Base-by-base conservation (phyloP, 352 stramenopile genomes). In the Globisporangium alternatum region DNA sequence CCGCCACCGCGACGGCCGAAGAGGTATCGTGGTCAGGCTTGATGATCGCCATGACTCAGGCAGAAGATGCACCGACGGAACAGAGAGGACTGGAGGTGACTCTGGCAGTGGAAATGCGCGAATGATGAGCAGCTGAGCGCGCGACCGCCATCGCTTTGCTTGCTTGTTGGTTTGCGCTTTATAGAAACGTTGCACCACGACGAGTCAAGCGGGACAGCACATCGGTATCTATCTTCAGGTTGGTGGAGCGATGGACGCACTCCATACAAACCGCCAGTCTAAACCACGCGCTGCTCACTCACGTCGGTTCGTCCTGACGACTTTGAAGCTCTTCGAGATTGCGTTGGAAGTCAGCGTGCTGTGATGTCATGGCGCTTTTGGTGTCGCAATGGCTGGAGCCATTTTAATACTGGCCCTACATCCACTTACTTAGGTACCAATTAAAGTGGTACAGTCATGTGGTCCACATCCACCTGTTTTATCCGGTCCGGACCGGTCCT, bases 31-130 rank as follows among this genome's bases (percentile, higher is more conserved):
- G 72, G 55, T 86, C 75, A 47, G 78, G 80, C 56, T 87, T 81
- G 54, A 90, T 73, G 70, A 90, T 90, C 53, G 81, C 81, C 81
- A 90, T 90, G 56, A 31, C 35, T 31, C n/a, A 17, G 15, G 28
- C 8, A 28, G 0, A 10, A 44, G 54, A 21, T 33, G 35, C n/a
- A 60, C 33, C 54, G 33, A 22, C 54, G 54, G 54, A 28, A 28
- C 25, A 3, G 25, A 28, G 25, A 28, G 25, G 25, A 28, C 8
- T 28, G n/a, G 45, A 17, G 45, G 9, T 52, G 45, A 52, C 48
- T 55, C 48, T 22, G 51, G 33, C 30, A 58, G 52, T 25, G 31
- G 52, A 58, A 65, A 65, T 60, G 60, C 49, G 60, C 49, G 49
- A 65, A 58, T 59, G 59, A 21, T n/a, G 41, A 49, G 19, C 28